phyloP scores from a whole-genome alignment of 768 basidiomycete genomes.

The Lactarius evosmus region DNA sequence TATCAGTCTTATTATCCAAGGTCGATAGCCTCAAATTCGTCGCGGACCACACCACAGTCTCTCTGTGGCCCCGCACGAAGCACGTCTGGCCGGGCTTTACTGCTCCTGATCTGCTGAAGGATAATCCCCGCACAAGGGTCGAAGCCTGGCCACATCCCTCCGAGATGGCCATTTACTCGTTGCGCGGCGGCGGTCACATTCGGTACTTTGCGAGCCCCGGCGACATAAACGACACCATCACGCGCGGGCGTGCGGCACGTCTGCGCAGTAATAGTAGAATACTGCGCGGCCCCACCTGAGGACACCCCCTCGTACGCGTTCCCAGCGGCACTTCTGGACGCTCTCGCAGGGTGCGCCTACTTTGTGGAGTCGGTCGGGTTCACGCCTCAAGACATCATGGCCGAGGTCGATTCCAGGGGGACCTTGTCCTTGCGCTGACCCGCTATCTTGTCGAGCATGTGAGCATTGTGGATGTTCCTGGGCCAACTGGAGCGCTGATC shows the following conservation, averaged over 20 bases:
- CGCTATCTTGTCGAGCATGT: constrained; percentile 27
- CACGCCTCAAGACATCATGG: constrained; percentile 22
- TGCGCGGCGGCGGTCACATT: constrained; percentile 25
- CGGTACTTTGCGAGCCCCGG: constrained; percentile 9
- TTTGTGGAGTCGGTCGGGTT: constrained; percentile 23
- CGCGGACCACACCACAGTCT: constrained; percentile 6
- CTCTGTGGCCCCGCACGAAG: constrained; percentile 8
- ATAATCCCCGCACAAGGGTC: constrained; percentile 16
- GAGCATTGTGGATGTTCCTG: constrained; percentile 2
- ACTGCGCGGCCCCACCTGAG: constrained; percentile 13
- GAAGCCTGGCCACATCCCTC: constrained; percentile 5
- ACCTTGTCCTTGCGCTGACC: no score
- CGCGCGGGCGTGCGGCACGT: constrained; percentile 11
- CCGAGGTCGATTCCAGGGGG: constrained; percentile 30
- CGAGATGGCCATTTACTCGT: constrained; percentile 22
- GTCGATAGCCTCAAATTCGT: neutral
- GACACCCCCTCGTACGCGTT: constrained; percentile 16
- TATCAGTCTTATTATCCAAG: neutral
- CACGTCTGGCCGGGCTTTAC: constrained; percentile 22
- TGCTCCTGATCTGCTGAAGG: constrained; percentile 15
- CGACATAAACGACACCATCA: constrained; percentile 4
- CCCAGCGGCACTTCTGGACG: constrained; percentile 27
- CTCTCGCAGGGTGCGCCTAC: constrained; percentile 25
- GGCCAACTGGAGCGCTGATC: constrained; percentile 23
- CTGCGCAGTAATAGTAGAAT: constrained; percentile 23